Conservation (phyloP, 148 eudicot genomes). For the Rhododendron kiyosumense region DNA sequence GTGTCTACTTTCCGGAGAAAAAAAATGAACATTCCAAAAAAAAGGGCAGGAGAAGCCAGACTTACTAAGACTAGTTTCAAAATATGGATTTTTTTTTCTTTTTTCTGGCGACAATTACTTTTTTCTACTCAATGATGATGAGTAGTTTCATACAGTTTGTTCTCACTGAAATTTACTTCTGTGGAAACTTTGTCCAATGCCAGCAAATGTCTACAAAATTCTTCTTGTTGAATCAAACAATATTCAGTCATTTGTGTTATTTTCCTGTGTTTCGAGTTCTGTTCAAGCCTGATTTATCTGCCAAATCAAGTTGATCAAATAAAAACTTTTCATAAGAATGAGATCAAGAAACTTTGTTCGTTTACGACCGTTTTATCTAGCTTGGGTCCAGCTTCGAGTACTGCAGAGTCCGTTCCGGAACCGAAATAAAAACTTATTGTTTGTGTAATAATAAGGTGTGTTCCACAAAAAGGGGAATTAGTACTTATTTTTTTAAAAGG, state of each 20-base stretch:
- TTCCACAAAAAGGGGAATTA: too few species aligned
- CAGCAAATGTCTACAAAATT: background rate
- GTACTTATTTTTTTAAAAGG: too few species aligned
- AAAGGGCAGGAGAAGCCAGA: background rate
- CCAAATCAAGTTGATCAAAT: background rate
- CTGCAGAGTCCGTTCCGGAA: too few species aligned
- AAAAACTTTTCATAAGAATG: background rate
- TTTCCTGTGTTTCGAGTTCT: background rate
- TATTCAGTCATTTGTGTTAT: background rate
- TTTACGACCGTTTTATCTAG: too few species aligned
- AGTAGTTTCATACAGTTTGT: background rate
- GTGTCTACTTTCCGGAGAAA: too few species aligned
- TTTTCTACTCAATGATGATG: background rate
- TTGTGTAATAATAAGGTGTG: too few species aligned
- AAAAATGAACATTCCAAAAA: too few species aligned
- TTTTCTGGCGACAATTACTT: background rate
- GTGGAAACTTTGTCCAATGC: background rate
- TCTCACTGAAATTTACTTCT: background rate
- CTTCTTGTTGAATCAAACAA: background rate
- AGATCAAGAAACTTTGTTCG: background rate
- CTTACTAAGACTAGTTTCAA: background rate
- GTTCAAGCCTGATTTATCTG: background rate
- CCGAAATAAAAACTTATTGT: too few species aligned
- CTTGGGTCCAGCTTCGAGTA: too few species aligned
- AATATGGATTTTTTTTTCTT: background rate